Percentiles rank a stretch among this genome's conserved stretches.
phyloP scores from a whole-genome alignment of 805 yeast species.

The Priceomyces castillae region DNA sequence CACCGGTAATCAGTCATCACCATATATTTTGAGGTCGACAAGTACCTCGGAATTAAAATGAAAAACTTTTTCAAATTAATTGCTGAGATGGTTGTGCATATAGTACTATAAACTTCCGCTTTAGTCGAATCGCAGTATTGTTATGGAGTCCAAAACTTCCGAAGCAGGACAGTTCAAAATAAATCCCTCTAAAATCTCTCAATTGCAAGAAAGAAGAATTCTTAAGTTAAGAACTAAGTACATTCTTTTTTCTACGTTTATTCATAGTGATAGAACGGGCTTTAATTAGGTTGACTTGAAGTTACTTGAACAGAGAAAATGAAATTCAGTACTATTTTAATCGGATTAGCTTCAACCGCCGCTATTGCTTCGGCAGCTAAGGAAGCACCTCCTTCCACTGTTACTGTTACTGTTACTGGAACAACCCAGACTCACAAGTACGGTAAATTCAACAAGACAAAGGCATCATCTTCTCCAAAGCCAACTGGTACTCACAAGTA shows the following conservation, averaged over 20 bases:
- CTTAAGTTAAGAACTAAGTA: not conserved
- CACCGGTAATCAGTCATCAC: too few species aligned
- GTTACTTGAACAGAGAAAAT: conserved; percentile 17
- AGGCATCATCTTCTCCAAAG: conserved; percentile 5
- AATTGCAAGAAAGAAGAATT: not conserved
- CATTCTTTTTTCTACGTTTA: not conserved
- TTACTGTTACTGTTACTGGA: conserved; percentile 34
- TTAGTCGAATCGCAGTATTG: not conserved
- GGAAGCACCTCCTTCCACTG: conserved; percentile 19
- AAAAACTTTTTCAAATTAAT: not conserved
- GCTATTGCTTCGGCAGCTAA: conserved; percentile 21
- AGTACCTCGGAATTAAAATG: not conserved
- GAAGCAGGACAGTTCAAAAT: conserved; percentile 6
- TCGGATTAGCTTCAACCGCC: conserved; percentile 40
- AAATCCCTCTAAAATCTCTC: conserved; percentile 7
- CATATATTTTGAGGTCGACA: too few species aligned
- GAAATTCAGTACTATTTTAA: conserved; percentile 44
- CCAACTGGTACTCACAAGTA: conserved; percentile 46
- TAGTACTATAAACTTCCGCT: not conserved
- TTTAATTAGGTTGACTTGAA: not conserved
- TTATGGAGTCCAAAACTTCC: not conserved
- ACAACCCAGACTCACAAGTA: conserved; percentile 31
- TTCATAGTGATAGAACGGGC: not conserved
- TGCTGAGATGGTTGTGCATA: not conserved
- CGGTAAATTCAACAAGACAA: conserved; percentile 37